phyloP scores from a whole-genome alignment of 257 asterid genomes.

The Buddleja alternifolia region DNA sequence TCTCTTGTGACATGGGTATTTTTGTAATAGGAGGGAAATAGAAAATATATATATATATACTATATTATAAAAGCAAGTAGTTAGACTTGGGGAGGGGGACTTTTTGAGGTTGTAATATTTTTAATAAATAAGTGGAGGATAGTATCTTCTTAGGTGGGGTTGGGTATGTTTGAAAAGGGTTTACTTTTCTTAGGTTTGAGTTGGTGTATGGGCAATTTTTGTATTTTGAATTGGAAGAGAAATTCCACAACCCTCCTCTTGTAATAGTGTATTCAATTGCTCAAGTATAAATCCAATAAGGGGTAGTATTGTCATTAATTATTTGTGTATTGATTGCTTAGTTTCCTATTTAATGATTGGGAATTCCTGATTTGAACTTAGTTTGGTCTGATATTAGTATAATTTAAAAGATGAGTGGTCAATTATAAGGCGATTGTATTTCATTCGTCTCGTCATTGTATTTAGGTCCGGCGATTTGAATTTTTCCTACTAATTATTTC shows the following conservation, averaged over 20 bases:
- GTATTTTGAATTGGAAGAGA: constrained; percentile 18
- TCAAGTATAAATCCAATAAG: constrained; percentile 36
- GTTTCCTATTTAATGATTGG: constrained; percentile 10
- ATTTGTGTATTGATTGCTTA: constrained; percentile 16
- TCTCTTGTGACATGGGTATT: constrained; percentile 20
- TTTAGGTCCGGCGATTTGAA: no score
- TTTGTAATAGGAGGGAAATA: constrained; percentile 22
- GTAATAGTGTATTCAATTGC: constrained; percentile 30
- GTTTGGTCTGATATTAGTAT: no score
- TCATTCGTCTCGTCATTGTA: no score
- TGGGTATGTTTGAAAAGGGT: background rate
- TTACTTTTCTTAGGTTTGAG: background rate
- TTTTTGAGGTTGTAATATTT: constrained; percentile 28
- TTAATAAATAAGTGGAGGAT: constrained; percentile 34
- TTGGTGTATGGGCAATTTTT: constrained; percentile 25
- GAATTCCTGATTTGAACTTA: no score
- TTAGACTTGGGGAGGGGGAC: constrained; percentile 6
- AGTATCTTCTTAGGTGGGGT: constrained; percentile 11
- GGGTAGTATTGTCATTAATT: constrained; percentile 28
- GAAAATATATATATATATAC: background rate
- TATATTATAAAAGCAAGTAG: constrained; percentile 24
- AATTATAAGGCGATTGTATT: no score
- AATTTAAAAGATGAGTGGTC: no score
- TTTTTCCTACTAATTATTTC: no score
- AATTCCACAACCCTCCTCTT: constrained; percentile 28